Evolutionary conservation across 2,329 filamentous ascomycete species (phyloP), one percentile per base, ranked within the genome.

Genomic region (Trichoderma hamatum): DNA sequence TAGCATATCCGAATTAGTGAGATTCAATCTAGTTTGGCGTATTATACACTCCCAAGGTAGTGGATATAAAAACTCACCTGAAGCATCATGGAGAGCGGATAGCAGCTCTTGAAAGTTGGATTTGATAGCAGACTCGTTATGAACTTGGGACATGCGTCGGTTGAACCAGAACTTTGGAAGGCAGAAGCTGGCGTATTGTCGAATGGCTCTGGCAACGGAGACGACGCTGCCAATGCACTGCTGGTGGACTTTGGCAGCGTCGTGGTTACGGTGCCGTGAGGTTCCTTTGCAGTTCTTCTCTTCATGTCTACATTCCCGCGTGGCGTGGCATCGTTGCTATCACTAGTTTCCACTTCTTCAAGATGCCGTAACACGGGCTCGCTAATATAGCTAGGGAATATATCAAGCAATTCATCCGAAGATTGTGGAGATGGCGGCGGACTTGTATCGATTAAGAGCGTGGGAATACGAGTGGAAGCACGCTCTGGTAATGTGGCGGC

Each of bases 31-130:
- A 16, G 54, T 7, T 21, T 28, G n/a, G 16, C 36, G 11, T 4
- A 21, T 32, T n/a, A 19, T 26, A 6, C 1, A 58, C 21, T 11
- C 19, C 19, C 19, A 26, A 3, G 5, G 5, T 13, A 16, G 5
- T 43, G 5, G 0, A 28, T 13, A 28, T 13, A 36, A 11, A 36
- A 58, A 76, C 86, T 76, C 81, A 92, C 92, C 83, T 92, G 88
- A 11, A 98, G 83, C 72, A 98, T 86, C 74, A 97, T 84, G 1
- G 94, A 97, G 69, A 97, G 84, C 0, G 95, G 93, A 73, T 94
- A 88, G 81, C 95, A 98, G 63, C 85, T 78, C 73, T 88, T 86
- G 74, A 96, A 93, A 3, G 87, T 89, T 6, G 84, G 76, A 76
- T 92, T 87, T 58, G 80, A 81, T 62, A 96, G 84, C 74, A 97